Percentiles rank a stretch among this genome's conserved stretches.
phyloP scores from a whole-genome alignment of 768 basidiomycete species.

The Rhodotorula kratochvilovae region DNA sequence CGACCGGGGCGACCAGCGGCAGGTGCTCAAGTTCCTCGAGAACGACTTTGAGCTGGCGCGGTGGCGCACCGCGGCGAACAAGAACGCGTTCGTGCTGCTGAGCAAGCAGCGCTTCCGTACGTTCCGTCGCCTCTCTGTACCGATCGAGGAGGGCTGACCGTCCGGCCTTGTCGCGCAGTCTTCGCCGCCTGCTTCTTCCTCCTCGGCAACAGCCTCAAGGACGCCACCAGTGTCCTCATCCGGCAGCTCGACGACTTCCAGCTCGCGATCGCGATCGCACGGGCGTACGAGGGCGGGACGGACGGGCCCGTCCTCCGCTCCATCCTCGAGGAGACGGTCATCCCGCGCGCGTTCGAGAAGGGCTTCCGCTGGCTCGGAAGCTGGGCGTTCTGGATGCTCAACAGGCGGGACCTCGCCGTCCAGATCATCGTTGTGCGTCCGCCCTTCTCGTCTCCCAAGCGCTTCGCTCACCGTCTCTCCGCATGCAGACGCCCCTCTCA shows the following conservation, averaged over 20 bases:
- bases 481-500: constrained; percentile 39
- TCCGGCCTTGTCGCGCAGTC: constrained; percentile 54
- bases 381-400: constrained; percentile 96
- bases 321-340: constrained; percentile 67
- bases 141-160: background rate
- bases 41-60: constrained; percentile 80
- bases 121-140: constrained; percentile 38
- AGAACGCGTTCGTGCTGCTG: constrained; percentile 90
- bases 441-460: background rate
- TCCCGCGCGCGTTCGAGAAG: constrained; percentile 76
- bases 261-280: constrained; percentile 77
- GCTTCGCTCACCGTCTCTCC: background rate
- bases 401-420: constrained; percentile 80
- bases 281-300: constrained; percentile 74
- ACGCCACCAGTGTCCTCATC: constrained; percentile 84
- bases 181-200: constrained; percentile 99
- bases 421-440: constrained; percentile 73
- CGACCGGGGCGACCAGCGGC: constrained; percentile 76
- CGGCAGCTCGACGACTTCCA: constrained; percentile 85
- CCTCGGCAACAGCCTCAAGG: constrained; percentile 77
- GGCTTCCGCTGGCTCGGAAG: constrained; percentile 91
- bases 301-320: constrained; percentile 69
- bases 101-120: constrained; percentile 86
- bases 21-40: constrained; percentile 85
- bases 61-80: constrained; percentile 88